Base-by-base conservation (phyloP, 2,329 filamentous ascomycete genomes). In the Hypoxylon sp. region DNA sequence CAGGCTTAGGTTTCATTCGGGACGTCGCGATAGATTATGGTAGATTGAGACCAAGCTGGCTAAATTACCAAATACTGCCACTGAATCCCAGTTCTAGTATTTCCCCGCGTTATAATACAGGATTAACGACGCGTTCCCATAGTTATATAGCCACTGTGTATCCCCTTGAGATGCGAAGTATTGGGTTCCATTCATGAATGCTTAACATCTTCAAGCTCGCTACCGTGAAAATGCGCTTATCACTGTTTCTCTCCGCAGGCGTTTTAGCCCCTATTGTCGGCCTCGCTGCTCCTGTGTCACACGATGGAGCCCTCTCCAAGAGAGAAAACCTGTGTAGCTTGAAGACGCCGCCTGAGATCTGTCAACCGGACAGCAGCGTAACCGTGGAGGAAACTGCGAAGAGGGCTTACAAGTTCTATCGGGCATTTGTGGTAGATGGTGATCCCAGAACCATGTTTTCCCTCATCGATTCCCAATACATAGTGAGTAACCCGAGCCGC, bases 371-470 rank as follows among this genome's bases (percentile, higher is more conserved):
- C 47, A 21, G 74, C 1, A 70, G 74, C 2, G 66, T 79, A 14
- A 77, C 77, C 2, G 74, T 78, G 9, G 78, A 78, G 61, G 76
- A 80, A 72, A 80, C 78, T 12, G 79, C 79, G 1, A 64, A 73
- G 57, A 67, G 78, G 34, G 79, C 79, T 2, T 81, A 81, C 71
- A 68, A 78, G 48, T 81, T 81, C 73, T 81, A 81, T 57, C 77
- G 78, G 23, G 77, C 79, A 1, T 81, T 81, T 53, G 77, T 81
- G 3, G 77, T 79, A 2, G 79, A 81, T 48, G 79, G 79, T 2
- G 76, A 80, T 50, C 78, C 79, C 0, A 70, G 73, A 57, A 79
- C 71, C 30, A 81, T 81, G 79, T 81, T 81, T 61, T 80, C 79
- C 2, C 70, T 79, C 37, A 81, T 81, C 19, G 79, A 81, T 56